Percentiles rank a stretch among this genome's conserved stretches.
These are phyloP conservation scores for Yamadazyma mexicana DNA, from an alignment of 1,139 yeast genomes.

Conservation along the genomic window DNA sequence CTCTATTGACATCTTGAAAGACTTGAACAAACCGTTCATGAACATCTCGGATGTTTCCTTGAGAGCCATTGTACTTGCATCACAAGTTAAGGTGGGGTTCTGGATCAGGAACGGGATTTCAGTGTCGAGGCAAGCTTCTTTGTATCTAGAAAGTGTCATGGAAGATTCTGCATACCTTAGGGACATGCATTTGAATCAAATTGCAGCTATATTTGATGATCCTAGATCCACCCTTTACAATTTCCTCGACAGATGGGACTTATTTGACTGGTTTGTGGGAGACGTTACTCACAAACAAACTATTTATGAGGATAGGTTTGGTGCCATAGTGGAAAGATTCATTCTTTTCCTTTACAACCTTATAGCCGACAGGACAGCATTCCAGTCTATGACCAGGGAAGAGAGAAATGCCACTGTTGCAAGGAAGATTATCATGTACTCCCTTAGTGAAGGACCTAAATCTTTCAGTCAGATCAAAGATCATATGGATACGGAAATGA, in stretches of 20 bases:
- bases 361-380: slow-evolving; percentile 53
- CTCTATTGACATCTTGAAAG: slow-evolving; percentile 18
- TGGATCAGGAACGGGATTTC: slow-evolving; percentile 88
- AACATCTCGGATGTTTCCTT: slow-evolving; percentile 56
- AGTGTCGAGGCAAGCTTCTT: slow-evolving; percentile 47
- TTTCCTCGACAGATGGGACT: slow-evolving; percentile 62
- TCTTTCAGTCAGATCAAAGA: slow-evolving; percentile 52
- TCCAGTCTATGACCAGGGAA: slow-evolving; percentile 29
- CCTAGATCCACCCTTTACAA: slow-evolving; percentile 45
- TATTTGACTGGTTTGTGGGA: slow-evolving; percentile 53
- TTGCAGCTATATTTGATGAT: slow-evolving; percentile 47
- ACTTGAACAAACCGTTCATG: slow-evolving; percentile 29
- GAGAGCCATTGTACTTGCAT: slow-evolving; percentile 61
- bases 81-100: slow-evolving; percentile 76
- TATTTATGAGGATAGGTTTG: slow-evolving; percentile 58
- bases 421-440: slow-evolving; percentile 42
- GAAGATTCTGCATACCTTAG: slow-evolving; percentile 36
- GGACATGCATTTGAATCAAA: slow-evolving; percentile 61
- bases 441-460: slow-evolving; percentile 52
- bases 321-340: slow-evolving; percentile 52
- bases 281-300: slow-evolving; percentile 37
- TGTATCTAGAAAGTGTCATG: slow-evolving; percentile 35
- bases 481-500: slow-evolving; percentile 34
- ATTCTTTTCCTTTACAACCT: slow-evolving; percentile 56
- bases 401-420: slow-evolving; percentile 26